Evolutionary conservation across 2,329 filamentous ascomycete species (phyloP), one percentile per base, ranked within the genome.

Genomic region (Cladophialophora psammophila): DNA sequence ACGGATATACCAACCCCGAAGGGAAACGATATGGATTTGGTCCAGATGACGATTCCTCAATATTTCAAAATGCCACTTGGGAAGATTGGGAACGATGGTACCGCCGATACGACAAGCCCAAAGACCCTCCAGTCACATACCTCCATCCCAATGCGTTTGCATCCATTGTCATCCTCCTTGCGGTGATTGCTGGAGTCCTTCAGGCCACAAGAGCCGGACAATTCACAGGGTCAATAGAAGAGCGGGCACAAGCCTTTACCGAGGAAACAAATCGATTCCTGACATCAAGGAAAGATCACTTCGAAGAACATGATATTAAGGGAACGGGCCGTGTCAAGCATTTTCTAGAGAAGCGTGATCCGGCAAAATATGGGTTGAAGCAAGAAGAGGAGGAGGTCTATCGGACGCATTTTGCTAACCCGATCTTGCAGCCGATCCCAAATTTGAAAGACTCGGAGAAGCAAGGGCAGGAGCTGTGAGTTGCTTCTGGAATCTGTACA

Each of bases 1-100:
- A 71, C 65, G 73, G 74, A 68, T 71, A 65, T 32, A 69, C 62
- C 35, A 73, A 72, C 74, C 74, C 67, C 55, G 72, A 59, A 20
- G 71, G 65, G 20, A 72, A 73, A 64, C 72, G 60, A 72, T 78
- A 73, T 70, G 74, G 70, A 57, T 75, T 70, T 74, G 78, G 79
- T 60, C 75, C 71, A 69, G 76, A 71, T 72, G 80, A 68, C 71
- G 81, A 75, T 73, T 81, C 74, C 64, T 83, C 76, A 77, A 86
- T 89, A 57, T 86, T 83, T 74, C 78, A 82, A 72, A 98, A 98
- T 77, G 95, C 93, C 0, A 98, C 95, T 0, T 99, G 95, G 95
- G 95, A 99, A 77, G 95, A 99, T 77, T 97, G 94, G 94, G 92
- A 97, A 80, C 85, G 85, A 53, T 96, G 91, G 89, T 86, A 91